Evolutionary conservation across 176 grass and related monocot species (phyloP), one percentile per base, ranked within the genome.

Genomic region (Bonia amplexicaulis): DNA sequence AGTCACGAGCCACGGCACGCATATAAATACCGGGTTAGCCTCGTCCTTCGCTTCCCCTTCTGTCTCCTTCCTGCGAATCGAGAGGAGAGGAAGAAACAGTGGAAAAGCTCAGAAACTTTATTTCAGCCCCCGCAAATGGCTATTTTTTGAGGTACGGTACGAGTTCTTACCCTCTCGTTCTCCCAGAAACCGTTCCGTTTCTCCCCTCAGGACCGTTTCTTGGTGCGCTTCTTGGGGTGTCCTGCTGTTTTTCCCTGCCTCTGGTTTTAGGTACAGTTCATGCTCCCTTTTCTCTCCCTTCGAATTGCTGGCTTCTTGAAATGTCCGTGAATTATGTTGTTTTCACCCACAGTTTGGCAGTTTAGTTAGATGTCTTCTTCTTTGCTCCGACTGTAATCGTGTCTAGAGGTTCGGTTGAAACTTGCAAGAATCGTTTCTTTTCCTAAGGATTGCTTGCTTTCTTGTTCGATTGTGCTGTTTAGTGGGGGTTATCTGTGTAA

Each of bases 11-110:
- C 16, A 84, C 35, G 37, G 62, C 73, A 61, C 37, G 73, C 44
- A 61, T 78, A 61, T 49, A 73, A 88, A 84, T 88, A 84, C 81
- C 33, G 20, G 26, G 40, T 65, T 70, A 78, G 76, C 46, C 61
- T 77, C 70, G 27, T 60, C 44, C 29, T 39, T 0, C 54, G 45
- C n/a, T 16, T n/a, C 8, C 54, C 17, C 61, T 45, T 48, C 59
- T 79, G 64, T 65, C 76, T 77, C 74, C 74, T 57, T 59, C 69
- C 54, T 25, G 74, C 74, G 44, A 77, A 60, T 59, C 74, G 55
- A 61, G 54, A 76, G 52, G 46, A 65, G 73, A 82, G 37, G 66
- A 60, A 6, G 71, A 72, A 37, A 68, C 25, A 7, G 15, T 15
- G 60, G 26, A 29, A 63, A 63, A 63, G 25, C 60, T 29, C 60